Evolutionary conservation across 768 basidiomycete genomes (phyloP).

Genomic region (Neoboletus subvelutipes): DNA sequence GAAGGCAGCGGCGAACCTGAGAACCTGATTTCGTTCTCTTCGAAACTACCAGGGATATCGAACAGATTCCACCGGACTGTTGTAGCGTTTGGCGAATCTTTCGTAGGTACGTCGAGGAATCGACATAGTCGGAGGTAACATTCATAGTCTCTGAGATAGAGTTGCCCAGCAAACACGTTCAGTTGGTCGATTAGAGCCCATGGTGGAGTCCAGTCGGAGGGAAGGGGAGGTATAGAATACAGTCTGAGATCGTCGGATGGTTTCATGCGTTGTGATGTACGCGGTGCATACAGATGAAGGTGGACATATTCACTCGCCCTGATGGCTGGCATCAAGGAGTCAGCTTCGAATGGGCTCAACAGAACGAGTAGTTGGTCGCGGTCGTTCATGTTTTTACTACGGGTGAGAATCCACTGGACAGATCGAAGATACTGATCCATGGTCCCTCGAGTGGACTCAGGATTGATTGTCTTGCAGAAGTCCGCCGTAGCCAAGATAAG

Average conservation of each 20-base stretch:
- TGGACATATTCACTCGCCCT: constrained; percentile 31
- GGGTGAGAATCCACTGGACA: constrained; percentile 24
- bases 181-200: constrained; percentile 8
- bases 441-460: neutral
- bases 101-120: constrained; percentile 19
- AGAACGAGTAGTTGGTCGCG: neutral
- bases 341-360: constrained; percentile 32
- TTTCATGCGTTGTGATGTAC: constrained; percentile 34
- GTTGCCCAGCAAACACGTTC: constrained; percentile 6
- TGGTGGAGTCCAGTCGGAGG: neutral
- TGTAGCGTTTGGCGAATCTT: neutral
- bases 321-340: constrained; percentile 39
- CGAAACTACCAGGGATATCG: neutral
- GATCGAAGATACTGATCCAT: constrained; percentile 20
- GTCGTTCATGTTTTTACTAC: neutral
- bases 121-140: constrained; percentile 23
- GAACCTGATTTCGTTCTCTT: neutral
- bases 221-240: constrained; percentile 4
- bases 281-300: constrained; percentile 42
- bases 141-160: constrained; percentile 15
- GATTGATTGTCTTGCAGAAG: constrained; percentile 7
- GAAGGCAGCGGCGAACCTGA: neutral
- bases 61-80: neutral
- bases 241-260: constrained; percentile 34
- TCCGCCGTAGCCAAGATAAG: constrained; percentile 10